phyloP scores from a whole-genome alignment of 2,329 filamentous ascomycete species.

The Lecanoromycetidae sp. region DNA sequence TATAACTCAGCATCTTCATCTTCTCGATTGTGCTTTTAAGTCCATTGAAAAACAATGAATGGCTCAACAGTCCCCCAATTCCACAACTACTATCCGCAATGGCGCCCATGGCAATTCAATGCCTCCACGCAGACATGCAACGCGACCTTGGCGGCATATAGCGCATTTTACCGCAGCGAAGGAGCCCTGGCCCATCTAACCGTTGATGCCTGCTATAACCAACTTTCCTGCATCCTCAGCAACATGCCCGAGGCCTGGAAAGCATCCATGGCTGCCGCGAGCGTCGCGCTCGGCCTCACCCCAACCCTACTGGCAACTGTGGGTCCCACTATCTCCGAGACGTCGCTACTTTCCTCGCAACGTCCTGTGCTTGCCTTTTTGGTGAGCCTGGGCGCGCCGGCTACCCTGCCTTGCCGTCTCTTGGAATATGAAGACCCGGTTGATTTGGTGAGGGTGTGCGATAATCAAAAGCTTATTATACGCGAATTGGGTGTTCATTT shows the following conservation, averaged over 20 bases:
- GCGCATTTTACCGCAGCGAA: too few species aligned
- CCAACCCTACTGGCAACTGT: not conserved
- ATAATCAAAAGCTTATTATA: not conserved
- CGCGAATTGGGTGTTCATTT: not conserved
- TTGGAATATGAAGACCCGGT: not conserved
- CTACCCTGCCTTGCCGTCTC: not conserved
- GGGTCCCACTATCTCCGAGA: constrained; percentile 4
- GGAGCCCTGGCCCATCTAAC: too few species aligned
- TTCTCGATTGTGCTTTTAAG: too few species aligned
- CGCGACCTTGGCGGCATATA: too few species aligned
- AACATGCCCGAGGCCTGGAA: not conserved
- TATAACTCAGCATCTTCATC: too few species aligned
- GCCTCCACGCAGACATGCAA: too few species aligned
- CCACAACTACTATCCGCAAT: too few species aligned
- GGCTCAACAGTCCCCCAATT: too few species aligned
- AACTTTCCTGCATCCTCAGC: constrained; percentile 1
- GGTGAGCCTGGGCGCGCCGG: not conserved
- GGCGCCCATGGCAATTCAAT: too few species aligned
- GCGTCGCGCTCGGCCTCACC: not conserved
- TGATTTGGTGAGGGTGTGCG: not conserved
- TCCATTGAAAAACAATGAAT: too few species aligned
- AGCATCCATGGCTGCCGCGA: not conserved
- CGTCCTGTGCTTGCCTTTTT: constrained; percentile 3
- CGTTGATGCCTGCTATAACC: constrained; percentile 9
- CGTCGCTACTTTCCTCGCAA: not conserved